These are phyloP conservation scores for Pyricularia pennisetigena DNA, from an alignment of 2,329 filamentous ascomycete genomes.

Conservation along the genomic window DNA sequence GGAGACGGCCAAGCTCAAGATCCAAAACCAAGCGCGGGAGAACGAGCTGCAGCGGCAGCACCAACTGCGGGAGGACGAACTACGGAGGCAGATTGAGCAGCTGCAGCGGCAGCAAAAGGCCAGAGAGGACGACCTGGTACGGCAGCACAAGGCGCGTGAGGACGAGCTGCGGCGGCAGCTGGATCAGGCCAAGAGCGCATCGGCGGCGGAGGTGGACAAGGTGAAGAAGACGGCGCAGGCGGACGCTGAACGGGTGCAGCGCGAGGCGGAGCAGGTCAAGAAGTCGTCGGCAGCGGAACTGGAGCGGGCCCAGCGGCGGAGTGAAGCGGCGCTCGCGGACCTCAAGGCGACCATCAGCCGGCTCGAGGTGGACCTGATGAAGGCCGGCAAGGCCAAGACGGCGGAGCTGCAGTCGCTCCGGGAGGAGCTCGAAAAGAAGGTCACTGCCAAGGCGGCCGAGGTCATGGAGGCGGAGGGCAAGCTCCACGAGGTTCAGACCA, in stretches of 20 bases:
- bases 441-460: constrained; percentile 14
- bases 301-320: constrained; percentile 35
- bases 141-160: constrained; percentile 6
- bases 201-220: constrained; percentile 32
- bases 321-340: constrained; percentile 54
- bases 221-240: constrained; percentile 9
- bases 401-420: constrained; percentile 49
- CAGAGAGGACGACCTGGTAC: constrained; percentile 12
- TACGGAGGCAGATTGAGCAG: constrained; percentile 8
- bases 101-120: constrained; percentile 16
- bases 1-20: constrained; percentile 32
- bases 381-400: constrained; percentile 49
- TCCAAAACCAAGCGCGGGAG: constrained; percentile 15
- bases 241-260: constrained; percentile 7
- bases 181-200: constrained; percentile 34
- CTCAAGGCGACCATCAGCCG: constrained; percentile 49
- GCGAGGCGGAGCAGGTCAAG: constrained; percentile 29
- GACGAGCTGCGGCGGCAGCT: constrained; percentile 15
- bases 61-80: constrained; percentile 7
- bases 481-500: constrained; percentile 19
- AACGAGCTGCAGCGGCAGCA: constrained; percentile 11
- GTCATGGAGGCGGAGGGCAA: constrained; percentile 11
- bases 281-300: constrained; percentile 38
- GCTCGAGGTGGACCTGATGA: constrained; percentile 53
- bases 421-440: constrained; percentile 35